phyloP scores from a whole-genome alignment of 225 moss, liverwort and hornwort species.

The Bryoerythrophyllum caledonicum region DNA sequence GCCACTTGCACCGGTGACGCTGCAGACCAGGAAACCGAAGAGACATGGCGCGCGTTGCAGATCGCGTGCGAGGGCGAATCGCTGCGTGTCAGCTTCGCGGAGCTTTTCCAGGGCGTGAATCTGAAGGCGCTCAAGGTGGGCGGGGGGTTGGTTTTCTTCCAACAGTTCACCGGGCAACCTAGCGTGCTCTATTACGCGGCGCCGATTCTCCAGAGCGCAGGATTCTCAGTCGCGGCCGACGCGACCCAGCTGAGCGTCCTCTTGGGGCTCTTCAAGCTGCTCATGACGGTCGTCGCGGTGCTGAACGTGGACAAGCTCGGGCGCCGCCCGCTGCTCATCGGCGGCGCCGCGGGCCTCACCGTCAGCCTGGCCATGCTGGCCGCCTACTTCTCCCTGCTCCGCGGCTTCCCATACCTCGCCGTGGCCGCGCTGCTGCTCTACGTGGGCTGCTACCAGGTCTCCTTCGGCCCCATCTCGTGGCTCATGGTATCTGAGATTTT shows the following conservation, averaged over 20 bases:
- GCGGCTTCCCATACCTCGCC: conserved; percentile 61
- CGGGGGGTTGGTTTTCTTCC: conserved; percentile 85
- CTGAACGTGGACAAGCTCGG: conserved; percentile 83
- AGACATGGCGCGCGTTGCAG: conserved; percentile 56
- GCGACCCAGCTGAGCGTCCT: conserved; percentile 81
- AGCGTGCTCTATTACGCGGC: conserved; percentile 98
- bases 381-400: conserved; percentile 73
- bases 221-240: conserved; percentile 82
- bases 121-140: conserved; percentile 74
- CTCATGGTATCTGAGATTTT: conserved; percentile 95
- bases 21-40: conserved; percentile 53
- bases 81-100: conserved; percentile 47
- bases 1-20: not conserved
- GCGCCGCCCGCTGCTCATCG: conserved; percentile 77
- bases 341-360: conserved; percentile 69
- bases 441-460: conserved; percentile 88
- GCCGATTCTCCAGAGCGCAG: conserved; percentile 78
- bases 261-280: conserved; percentile 73
- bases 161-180: conserved; percentile 93
- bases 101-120: conserved; percentile 84
- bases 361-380: conserved; percentile 65
- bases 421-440: conserved; percentile 77
- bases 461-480: conserved; percentile 97
- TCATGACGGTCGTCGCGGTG: conserved; percentile 75
- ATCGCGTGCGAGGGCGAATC: conserved; percentile 47